Base-by-base conservation (phyloP, 164 flowering plant species). In the Dillenia suffruticosa region DNA sequence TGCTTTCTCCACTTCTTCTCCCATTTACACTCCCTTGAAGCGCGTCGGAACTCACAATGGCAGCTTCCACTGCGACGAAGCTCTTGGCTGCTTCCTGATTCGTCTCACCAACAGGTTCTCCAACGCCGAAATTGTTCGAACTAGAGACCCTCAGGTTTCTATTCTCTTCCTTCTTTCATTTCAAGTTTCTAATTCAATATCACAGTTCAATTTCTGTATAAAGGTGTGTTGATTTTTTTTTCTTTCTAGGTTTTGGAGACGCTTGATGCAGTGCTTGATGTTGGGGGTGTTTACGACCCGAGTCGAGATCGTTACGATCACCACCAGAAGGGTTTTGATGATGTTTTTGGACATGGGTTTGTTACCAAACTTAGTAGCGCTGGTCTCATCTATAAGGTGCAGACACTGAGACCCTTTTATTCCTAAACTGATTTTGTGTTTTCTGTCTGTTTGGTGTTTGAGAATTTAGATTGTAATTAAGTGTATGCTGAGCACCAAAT, bases 61-160 rank as follows among this genome's bases (percentile, higher is more conserved):
- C 2, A 89, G 89, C 84, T 94, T 94, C 72, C 99, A 94, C 82
- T 91, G 99, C 78, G 97, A 91, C 68, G 99, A 91, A 70, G 97
- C 99, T 22, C 96, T 94, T 4, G 99, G 92, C 64, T 94, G 99
- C 81, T 94, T 94, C 85, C 86, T 94, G 90, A 86, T 94, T 66
- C 93, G 94, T 59, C 92, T 86, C 67, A 88, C 97, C 52, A 47
- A 80, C 43, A 90, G 80, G 66, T 92, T 89, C 83, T 56, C 64
- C 68, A 66, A 59, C 44, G 95, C 97, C 17, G 80, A 88, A 16
- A 81, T 95, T 47, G 82, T 95, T 49, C 90, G 97, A 10, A 77
- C 94, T 57, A 77, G 97, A 19, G 97, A 95, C 65, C 72, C 87
- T 12, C 70, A 86, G 89, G 97, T 88, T 56, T 48, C 26, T 3